These are phyloP conservation scores for Silene vulgaris DNA, from an alignment of 179 eudicot species.

Conservation along the genomic window DNA sequence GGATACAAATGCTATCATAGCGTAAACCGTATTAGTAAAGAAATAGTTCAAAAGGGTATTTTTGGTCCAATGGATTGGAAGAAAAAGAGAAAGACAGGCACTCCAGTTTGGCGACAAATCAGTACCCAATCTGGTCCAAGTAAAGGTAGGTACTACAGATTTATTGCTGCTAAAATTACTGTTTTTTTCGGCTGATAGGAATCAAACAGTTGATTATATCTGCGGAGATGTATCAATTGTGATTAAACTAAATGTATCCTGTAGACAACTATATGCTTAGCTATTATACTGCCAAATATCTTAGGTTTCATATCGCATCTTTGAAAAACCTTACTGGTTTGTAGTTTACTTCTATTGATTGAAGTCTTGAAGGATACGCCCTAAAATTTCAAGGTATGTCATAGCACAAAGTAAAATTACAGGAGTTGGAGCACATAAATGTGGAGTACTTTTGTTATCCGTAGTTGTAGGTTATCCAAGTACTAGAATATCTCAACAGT, in stretches of 20 bases:
- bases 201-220: background rate
- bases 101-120: constrained; percentile 35
- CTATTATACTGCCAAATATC: too few relatives aligned
- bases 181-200: background rate
- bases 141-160: constrained; percentile 26
- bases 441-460: too few relatives aligned
- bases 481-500: too few relatives aligned
- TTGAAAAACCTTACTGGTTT: too few relatives aligned
- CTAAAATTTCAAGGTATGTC: too few relatives aligned
- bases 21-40: constrained; percentile 16
- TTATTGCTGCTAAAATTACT: background rate
- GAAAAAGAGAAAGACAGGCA: constrained; percentile 29
- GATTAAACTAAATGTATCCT: background rate
- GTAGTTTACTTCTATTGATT: too few relatives aligned
- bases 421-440: too few relatives aligned
- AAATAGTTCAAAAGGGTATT: constrained; percentile 2
- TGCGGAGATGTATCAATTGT: background rate
- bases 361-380: too few relatives aligned
- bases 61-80: constrained; percentile 31
- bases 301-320: too few relatives aligned
- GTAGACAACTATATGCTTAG: too few relatives aligned
- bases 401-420: too few relatives aligned
- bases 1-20: constrained; percentile 24
- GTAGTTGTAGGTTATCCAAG: too few relatives aligned
- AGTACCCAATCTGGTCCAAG: constrained; percentile 27